phyloP scores from a whole-genome alignment of 768 basidiomycete species.

The Podaxis rugospora region DNA sequence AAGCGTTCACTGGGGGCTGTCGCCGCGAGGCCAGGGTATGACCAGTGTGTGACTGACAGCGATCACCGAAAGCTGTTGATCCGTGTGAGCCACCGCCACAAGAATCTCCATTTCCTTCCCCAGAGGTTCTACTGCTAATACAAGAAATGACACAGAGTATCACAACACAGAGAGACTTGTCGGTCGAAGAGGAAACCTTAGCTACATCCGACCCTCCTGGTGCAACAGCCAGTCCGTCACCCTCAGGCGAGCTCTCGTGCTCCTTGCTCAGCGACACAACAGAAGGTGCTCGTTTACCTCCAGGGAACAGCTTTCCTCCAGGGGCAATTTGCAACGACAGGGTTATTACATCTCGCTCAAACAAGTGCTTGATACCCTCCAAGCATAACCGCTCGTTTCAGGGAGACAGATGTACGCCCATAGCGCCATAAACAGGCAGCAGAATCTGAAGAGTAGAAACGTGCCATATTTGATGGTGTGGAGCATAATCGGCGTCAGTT shows the following conservation, averaged over 20 bases:
- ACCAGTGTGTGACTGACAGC: background rate
- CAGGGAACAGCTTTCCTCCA: constrained; percentile 30
- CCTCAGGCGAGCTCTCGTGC: background rate
- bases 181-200: background rate
- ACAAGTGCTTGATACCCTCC: constrained; percentile 42
- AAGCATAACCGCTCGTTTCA: constrained; percentile 43
- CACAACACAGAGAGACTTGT: background rate
- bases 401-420: constrained; percentile 44
- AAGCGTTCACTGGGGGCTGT: background rate
- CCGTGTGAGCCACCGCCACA: background rate
- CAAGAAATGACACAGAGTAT: background rate
- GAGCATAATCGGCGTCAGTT: constrained; percentile 35
- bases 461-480: constrained; percentile 31
- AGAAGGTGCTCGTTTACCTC: constrained; percentile 20
- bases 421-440: constrained; percentile 34
- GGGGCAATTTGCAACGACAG: constrained; percentile 38
- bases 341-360: constrained; percentile 32
- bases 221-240: background rate
- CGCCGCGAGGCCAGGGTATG: background rate
- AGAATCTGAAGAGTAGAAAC: constrained; percentile 38
- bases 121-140: background rate
- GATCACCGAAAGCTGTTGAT: background rate
- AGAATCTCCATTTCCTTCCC: background rate
- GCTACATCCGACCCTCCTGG: background rate
- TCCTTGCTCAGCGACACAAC: constrained; percentile 19